phyloP scores from a whole-genome alignment of 129 eudicot species.

The Flaveria sonorensis region DNA sequence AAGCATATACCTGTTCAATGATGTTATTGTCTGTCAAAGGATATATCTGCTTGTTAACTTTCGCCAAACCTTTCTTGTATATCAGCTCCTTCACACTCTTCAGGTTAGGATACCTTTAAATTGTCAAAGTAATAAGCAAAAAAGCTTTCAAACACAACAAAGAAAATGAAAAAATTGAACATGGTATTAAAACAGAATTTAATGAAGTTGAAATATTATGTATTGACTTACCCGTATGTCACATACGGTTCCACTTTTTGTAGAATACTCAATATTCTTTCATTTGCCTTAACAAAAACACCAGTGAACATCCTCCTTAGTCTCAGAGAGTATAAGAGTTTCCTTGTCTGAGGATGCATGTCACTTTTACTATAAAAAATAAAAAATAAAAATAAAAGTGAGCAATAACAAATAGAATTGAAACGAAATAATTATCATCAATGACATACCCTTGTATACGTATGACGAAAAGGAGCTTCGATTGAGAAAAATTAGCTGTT shows the following conservation, averaged over 20 bases:
- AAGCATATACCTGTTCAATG: conserved; percentile 71
- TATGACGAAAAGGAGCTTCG: conserved; percentile 69
- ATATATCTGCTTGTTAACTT: conserved; percentile 53
- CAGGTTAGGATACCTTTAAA: conserved; percentile 66
- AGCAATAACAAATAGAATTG: background rate
- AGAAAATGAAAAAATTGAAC: background rate
- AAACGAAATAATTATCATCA: background rate
- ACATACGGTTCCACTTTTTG: conserved; percentile 84
- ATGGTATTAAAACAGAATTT: background rate
- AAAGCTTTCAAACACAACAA: background rate
- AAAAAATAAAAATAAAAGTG: background rate
- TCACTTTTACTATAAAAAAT: conserved; percentile 63
- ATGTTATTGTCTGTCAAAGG: conserved; percentile 81
- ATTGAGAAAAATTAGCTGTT: conserved; percentile 37
- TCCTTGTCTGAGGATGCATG: conserved; percentile 73
- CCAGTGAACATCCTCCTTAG: conserved; percentile 66
- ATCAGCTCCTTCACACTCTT: conserved; percentile 84
- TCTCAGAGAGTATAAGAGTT: conserved; percentile 68
- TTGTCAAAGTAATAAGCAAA: background rate
- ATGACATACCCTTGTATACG: conserved; percentile 78
- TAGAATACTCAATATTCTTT: conserved; percentile 53
- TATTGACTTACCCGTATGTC: conserved; percentile 70
- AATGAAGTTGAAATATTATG: background rate
- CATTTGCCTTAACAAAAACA: conserved; percentile 79
- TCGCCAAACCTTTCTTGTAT: conserved; percentile 74